Percentiles rank a stretch among this genome's conserved stretches.
Evolutionary conservation across 2,329 filamentous ascomycete species (phyloP).

Genomic region (Fusarium sterilihyphosum): DNA sequence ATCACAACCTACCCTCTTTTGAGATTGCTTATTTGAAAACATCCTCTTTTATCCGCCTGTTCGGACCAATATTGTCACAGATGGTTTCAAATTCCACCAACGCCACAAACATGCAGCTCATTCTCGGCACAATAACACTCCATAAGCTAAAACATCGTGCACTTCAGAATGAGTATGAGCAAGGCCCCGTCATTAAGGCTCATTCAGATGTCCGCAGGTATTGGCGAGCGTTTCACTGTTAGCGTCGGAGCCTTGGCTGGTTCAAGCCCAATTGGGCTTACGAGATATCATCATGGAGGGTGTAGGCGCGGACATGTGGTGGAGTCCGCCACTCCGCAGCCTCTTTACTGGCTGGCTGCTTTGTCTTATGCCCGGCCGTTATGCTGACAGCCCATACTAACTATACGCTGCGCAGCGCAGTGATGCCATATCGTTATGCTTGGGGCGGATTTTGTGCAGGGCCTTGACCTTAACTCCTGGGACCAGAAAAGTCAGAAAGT

Average conservation of each 20-base stretch:
- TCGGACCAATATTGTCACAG: conserved; percentile 18
- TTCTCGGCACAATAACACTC: conserved; percentile 1
- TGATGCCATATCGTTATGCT: conserved; percentile 12
- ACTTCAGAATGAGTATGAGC: not conserved
- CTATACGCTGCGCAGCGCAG: conserved; percentile 5
- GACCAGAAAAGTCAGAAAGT: conserved; percentile 16
- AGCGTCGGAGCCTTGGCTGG: conserved; percentile 35
- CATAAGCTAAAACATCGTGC: not conserved
- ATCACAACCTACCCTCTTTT: not conserved
- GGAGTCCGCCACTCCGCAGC: conserved; percentile 37
- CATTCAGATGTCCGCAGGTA: conserved; percentile 26
- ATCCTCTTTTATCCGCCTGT: conserved; percentile 13
- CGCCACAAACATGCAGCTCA: conserved; percentile 9
- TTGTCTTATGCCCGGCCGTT: conserved; percentile 22
- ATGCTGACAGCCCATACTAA: conserved; percentile 27
- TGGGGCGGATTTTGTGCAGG: conserved; percentile 36
- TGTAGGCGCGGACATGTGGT: conserved; percentile 37
- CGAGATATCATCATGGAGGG: conserved; percentile 29
- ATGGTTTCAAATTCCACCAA: conserved; percentile 3
- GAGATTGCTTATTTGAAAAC: not conserved
- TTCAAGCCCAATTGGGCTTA: conserved; percentile 38
- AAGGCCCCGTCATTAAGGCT: conserved; percentile 15
- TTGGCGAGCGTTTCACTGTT: conserved; percentile 17
- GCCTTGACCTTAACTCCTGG: conserved; percentile 30
- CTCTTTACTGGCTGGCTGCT: conserved; percentile 1